Percentiles rank a stretch among this genome's conserved stretches.
Conservation (phyloP, 2,329 filamentous ascomycete species). For the Microascus cirrosus region DNA sequence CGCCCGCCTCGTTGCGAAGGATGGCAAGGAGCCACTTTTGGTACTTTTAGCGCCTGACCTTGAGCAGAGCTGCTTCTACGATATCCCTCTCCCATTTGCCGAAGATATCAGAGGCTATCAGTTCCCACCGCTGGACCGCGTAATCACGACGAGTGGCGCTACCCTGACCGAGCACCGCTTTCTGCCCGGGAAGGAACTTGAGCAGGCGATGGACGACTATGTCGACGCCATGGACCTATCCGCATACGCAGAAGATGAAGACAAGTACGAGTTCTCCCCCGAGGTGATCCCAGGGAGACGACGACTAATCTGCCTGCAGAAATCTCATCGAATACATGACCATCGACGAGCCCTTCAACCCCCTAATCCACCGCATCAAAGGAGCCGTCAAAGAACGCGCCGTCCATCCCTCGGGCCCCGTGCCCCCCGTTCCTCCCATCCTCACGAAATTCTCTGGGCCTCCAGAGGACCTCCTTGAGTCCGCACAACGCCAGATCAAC, state of each 20-base stretch:
- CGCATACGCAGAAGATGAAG: slow-evolving; percentile 57
- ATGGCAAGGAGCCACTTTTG: slow-evolving; percentile 66
- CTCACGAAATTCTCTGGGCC: slow-evolving; percentile 65
- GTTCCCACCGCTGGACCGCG: slow-evolving; percentile 80
- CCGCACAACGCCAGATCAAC: slow-evolving; percentile 46
- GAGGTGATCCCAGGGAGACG: not conserved
- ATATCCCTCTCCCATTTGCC: slow-evolving; percentile 82
- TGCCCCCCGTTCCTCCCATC: slow-evolving; percentile 51
- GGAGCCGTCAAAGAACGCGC: slow-evolving; percentile 77
- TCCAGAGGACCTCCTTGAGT: slow-evolving; percentile 52
- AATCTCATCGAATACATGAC: slow-evolving; percentile 55
- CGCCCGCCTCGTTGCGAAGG: slow-evolving; percentile 74
- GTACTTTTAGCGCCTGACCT: slow-evolving; percentile 72
- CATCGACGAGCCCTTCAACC: slow-evolving; percentile 74
- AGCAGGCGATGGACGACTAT: slow-evolving; percentile 77
- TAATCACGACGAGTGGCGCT: slow-evolving; percentile 79
- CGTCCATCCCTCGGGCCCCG: slow-evolving; percentile 53
- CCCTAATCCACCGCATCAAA: slow-evolving; percentile 78
- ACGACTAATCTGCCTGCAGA: slow-evolving; percentile 12
- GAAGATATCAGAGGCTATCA: slow-evolving; percentile 87
- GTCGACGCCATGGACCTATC: slow-evolving; percentile 90
- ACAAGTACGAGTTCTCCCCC: slow-evolving; percentile 38
- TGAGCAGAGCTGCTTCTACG: slow-evolving; percentile 75
- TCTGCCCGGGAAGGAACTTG: slow-evolving; percentile 63
- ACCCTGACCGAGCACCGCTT: slow-evolving; percentile 72